Evolutionary conservation across 164 flowering plant species (phyloP).

Genomic region (Stephania japonica): DNA sequence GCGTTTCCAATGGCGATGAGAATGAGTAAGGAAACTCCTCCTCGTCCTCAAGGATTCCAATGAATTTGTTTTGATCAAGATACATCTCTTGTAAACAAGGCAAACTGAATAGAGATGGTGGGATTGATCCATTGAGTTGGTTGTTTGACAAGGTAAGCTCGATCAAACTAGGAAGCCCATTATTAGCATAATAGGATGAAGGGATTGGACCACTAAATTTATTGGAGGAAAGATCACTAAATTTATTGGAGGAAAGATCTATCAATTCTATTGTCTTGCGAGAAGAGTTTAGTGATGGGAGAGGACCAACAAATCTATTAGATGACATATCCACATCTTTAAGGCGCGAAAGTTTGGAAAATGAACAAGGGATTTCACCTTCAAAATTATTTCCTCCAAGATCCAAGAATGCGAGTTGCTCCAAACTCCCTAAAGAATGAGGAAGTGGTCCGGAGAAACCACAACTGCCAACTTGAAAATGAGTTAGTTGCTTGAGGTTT

Average conservation of each 20-base stretch:
- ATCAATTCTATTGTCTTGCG: background rate
- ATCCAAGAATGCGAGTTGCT: background rate
- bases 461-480: constrained; percentile 23
- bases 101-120: background rate
- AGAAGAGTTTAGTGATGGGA: background rate
- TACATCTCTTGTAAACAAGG: background rate
- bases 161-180: background rate
- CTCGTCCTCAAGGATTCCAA: background rate
- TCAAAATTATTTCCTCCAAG: background rate
- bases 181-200: constrained; percentile 21
- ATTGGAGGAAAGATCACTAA: too few species aligned
- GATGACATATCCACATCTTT: background rate
- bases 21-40: background rate
- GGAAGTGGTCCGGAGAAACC: constrained; percentile 37
- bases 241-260: constrained; percentile 41
- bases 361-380: background rate
- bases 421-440: constrained; percentile 19
- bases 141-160: background rate
- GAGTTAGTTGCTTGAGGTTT: constrained; percentile 23
- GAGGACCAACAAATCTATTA: background rate
- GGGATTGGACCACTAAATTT: constrained; percentile 25
- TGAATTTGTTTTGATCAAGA: background rate
- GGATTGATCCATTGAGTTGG: background rate
- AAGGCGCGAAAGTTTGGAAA: constrained; percentile 18
- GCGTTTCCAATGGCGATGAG: background rate